phyloP scores from a whole-genome alignment of 2,329 filamentous ascomycete species.

The Stemphylium beticola region DNA sequence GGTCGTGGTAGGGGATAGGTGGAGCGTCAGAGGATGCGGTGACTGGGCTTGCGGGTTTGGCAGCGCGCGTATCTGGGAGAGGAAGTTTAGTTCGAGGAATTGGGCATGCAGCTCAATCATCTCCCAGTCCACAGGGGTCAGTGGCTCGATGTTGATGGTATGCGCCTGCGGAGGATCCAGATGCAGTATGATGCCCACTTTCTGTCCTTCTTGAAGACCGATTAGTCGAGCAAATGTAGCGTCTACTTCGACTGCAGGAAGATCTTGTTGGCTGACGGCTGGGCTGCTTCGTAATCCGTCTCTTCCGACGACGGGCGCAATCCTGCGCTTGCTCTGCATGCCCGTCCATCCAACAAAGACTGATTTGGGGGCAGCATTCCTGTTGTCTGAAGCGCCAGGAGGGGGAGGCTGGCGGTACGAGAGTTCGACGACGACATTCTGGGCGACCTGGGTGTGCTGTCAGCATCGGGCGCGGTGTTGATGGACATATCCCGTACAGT shows the following conservation, averaged over 20 bases:
- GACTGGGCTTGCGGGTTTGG: conserved; percentile 76
- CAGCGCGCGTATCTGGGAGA: conserved; percentile 89
- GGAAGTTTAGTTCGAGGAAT: conserved; percentile 91
- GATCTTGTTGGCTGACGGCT: conserved; percentile 74
- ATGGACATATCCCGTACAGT: conserved; percentile 65
- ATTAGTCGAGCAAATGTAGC: conserved; percentile 79
- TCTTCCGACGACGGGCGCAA: conserved; percentile 73
- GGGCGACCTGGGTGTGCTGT: conserved; percentile 75
- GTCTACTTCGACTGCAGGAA: conserved; percentile 83
- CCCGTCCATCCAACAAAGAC: conserved; percentile 96
- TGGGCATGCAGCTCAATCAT: conserved; percentile 97
- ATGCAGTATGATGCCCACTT: conserved; percentile 73
- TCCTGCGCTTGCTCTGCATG: conserved; percentile 89
- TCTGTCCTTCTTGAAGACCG: conserved; percentile 81
- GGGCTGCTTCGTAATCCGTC: conserved; percentile 71
- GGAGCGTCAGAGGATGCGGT: conserved; percentile 83
- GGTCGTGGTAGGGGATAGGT: conserved; percentile 93
- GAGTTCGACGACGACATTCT: conserved; percentile 96
- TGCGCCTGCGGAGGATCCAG: conserved; percentile 89
- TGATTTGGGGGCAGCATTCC: conserved; percentile 61
- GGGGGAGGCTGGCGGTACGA: conserved; percentile 70
- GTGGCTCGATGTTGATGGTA: conserved; percentile 94
- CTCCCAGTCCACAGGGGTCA: conserved; percentile 97
- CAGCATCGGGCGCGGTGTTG: conserved; percentile 2
- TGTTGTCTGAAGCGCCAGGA: conserved; percentile 47